A percentile compares a stretch with the other conserved stretches of the same genome.
phyloP scores from a whole-genome alignment of 106 monocot species.

The Triglochin maritima region DNA sequence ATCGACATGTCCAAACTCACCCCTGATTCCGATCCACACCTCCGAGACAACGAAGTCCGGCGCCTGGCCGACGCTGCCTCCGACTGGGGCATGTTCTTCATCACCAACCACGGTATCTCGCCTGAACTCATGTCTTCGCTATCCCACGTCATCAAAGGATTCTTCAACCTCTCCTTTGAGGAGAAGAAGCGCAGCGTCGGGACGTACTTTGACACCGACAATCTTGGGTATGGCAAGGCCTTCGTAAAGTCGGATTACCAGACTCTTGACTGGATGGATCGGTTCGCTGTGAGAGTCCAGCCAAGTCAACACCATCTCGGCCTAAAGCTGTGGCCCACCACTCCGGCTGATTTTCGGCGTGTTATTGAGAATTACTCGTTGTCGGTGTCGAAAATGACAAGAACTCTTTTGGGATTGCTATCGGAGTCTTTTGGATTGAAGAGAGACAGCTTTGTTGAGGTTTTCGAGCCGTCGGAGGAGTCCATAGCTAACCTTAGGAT shows the following conservation, averaged over 20 bases:
- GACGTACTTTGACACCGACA: background rate
- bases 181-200: slow-evolving; percentile 6
- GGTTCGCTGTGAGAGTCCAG: background rate
- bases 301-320: slow-evolving; percentile 1
- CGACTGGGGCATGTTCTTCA: slow-evolving; percentile 1
- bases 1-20: slow-evolving; percentile 1
- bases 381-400: background rate
- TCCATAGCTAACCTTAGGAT: no score
- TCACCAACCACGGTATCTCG: background rate
- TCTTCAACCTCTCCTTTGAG: slow-evolving; percentile 2
- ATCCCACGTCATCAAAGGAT: background rate
- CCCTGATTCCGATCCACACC: background rate
- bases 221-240: slow-evolving; percentile 2
- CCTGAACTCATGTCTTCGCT: background rate
- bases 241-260: slow-evolving; percentile 1
- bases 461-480: background rate
- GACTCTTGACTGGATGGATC: background rate
- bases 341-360: background rate
- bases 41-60: background rate
- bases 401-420: background rate
- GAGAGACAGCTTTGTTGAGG: background rate
- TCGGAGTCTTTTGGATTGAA: background rate
- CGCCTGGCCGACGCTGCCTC: background rate
- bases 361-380: background rate
- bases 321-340: background rate